A percentile compares a stretch with the other conserved stretches of the same genome.
Evolutionary conservation across 371 early-diverging fungal genomes (phyloP).

Genomic region (Syncephalastrum contaminatum): DNA sequence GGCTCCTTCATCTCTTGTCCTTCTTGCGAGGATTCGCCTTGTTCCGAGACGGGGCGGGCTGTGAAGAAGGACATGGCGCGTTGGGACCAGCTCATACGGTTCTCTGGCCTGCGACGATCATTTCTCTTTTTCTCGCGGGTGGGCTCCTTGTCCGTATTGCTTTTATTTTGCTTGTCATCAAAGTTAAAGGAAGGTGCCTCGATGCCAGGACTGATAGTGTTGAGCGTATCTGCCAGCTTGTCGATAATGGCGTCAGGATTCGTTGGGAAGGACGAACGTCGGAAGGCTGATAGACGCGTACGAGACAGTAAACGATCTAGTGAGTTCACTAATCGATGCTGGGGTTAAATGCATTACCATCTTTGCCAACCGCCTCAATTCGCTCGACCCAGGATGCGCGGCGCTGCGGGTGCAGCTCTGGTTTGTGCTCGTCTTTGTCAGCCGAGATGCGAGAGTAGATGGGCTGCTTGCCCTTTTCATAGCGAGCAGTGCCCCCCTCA

Average conservation of each 20-base stretch:
- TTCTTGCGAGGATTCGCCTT: neutral
- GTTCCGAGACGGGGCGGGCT: neutral
- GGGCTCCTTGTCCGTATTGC: neutral
- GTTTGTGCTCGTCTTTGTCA: conserved; percentile 1
- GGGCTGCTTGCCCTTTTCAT: conserved; percentile 10
- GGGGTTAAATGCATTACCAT: conserved; percentile 9
- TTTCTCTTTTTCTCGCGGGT: no score
- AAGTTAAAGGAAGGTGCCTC: neutral
- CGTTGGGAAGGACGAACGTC: conserved; percentile 9
- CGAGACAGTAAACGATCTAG: neutral
- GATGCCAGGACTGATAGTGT: conserved; percentile 9
- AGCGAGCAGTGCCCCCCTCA: conserved; percentile 5
- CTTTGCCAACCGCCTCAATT: conserved; percentile 11
- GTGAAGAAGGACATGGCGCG: conserved; percentile 12
- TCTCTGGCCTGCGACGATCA: conserved; percentile 3
- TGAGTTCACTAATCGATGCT: no score
- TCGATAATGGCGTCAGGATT: conserved; percentile 12
- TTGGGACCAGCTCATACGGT: conserved; percentile 8
- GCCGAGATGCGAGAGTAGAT: neutral
- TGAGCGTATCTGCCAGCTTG: conserved; percentile 13
- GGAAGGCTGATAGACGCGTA: conserved; percentile 1
- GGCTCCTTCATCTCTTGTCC: neutral
- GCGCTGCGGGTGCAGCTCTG: conserved; percentile 1
- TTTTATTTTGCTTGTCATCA: neutral
- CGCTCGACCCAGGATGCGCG: conserved; percentile 8